Base-by-base conservation (phyloP, 768 basidiomycete genomes). In the Neoboletus magnificus region DNA sequence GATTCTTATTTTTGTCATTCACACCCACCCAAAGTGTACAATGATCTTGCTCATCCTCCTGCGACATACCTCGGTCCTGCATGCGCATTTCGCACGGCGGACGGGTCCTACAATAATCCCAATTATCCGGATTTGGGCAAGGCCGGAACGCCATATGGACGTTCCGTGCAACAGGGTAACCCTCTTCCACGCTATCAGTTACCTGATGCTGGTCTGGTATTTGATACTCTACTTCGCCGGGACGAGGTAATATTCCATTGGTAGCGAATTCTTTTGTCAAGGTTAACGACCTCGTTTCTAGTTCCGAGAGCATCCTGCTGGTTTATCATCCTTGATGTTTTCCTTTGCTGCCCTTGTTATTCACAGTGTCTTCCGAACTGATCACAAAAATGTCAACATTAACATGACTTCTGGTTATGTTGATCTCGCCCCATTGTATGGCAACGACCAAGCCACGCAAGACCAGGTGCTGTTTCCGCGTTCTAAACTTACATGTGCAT, bases 391-490 rank as follows among this genome's bases (percentile, higher is more conserved):
- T 47, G 75, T 77, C 16, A 79, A 78, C 63, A 84, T 90, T 62
- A 95, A 95, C 71, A 81, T 91, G 66, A 93, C 93, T 2, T 89
- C 89, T 0, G 87, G 89, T 13, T 95, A 95, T 63, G 84, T 93
- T 48, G 93, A 95, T 64, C 79, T 95, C 2, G 82, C 85, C 3
- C 89, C 90, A 3, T 73, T 95, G 27, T 95, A 95, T 64, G 93
- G 93, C 0, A 82, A 87, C 55, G 81, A 83, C 60, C 80, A 86
- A 60, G 74, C 70, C 16, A 79, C 74, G 18, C 85, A 87, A 65
- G 71, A 87, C 60, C 74, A 77, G 66, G 77, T 87, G 55, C 74
- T 47, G 83, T 29, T 54, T 52, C 57, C 2, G n/a, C 15, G 2
- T 6, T 45, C 7, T 22, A 11, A 20, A 1, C 15, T 16, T 9